Percentiles rank a stretch among this genome's conserved stretches.
These are phyloP conservation scores for Fusarium sp. DNA, from an alignment of 2,329 filamentous ascomycete genomes.

Conservation along the genomic window DNA sequence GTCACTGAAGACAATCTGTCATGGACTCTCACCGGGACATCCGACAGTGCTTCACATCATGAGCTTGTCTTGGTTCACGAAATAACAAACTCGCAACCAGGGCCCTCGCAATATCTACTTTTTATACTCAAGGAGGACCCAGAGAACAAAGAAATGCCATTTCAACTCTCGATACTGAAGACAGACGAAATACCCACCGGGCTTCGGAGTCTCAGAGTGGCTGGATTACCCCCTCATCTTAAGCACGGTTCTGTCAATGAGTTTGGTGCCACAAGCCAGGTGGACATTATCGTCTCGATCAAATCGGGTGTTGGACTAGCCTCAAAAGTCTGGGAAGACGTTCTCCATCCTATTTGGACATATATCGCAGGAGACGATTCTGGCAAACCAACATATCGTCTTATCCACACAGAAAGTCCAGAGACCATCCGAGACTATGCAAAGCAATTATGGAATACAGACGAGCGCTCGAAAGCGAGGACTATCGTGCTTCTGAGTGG, in stretches of 20 bases:
- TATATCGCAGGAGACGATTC: slow-evolving; percentile 44
- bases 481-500: slow-evolving; percentile 84
- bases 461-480: slow-evolving; percentile 45
- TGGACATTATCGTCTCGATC: slow-evolving; percentile 75
- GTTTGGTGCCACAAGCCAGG: slow-evolving; percentile 34
- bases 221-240: slow-evolving; percentile 52
- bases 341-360: slow-evolving; percentile 65
- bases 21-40: slow-evolving; percentile 37
- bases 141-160: slow-evolving; percentile 40
- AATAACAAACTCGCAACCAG: not conserved
- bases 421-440: slow-evolving; percentile 73
- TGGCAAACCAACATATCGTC: slow-evolving; percentile 19
- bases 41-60: slow-evolving; percentile 29
- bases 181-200: slow-evolving; percentile 48
- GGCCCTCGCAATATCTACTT: slow-evolving; percentile 45
- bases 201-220: slow-evolving; percentile 49
- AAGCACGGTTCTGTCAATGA: slow-evolving; percentile 29
- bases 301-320: slow-evolving; percentile 71
- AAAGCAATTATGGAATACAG: slow-evolving; percentile 45
- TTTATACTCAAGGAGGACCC: slow-evolving; percentile 51
- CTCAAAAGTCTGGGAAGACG: slow-evolving; percentile 60
- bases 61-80: slow-evolving; percentile 45
- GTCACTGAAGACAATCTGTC: slow-evolving; percentile 39
- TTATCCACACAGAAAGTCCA: slow-evolving; percentile 71
- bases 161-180: slow-evolving; percentile 43